Conservation (phyloP, 306 rosid genomes). For the Astragalus glycyphyllos region DNA sequence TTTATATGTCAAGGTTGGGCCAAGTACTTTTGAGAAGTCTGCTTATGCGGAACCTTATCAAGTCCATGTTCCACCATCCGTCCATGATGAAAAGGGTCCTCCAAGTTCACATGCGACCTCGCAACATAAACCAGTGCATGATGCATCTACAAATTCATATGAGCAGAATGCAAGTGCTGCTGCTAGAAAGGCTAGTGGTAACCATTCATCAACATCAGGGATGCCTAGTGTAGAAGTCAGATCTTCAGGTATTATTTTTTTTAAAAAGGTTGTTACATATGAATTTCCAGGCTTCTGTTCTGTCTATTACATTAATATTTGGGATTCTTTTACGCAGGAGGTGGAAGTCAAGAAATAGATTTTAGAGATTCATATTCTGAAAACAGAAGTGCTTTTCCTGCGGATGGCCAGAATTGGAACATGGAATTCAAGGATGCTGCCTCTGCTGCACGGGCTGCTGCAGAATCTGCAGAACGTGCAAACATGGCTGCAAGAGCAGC, state of each 20-base stretch:
- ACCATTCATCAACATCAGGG: conserved; percentile 46
- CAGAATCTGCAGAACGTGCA: conserved; percentile 95
- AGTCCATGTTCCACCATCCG: conserved; percentile 54
- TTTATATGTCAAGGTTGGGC: conserved; percentile 62
- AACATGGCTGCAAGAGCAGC: conserved; percentile 98
- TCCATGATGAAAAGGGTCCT: conserved; percentile 55
- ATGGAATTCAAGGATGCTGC: conserved; percentile 93
- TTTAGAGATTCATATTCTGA: conserved; percentile 54
- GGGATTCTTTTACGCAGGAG: conserved; percentile 50
- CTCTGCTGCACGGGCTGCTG: conserved; percentile 97
- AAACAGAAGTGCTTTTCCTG: conserved; percentile 50
- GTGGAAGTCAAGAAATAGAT: conserved; percentile 47
- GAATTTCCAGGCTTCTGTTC: conserved; percentile 20
- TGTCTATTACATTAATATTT: conserved; percentile 35
- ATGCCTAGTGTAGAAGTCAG: conserved; percentile 51
- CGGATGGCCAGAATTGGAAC: conserved; percentile 59
- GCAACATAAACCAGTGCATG: conserved; percentile 48
- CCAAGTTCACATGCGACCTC: conserved; percentile 52
- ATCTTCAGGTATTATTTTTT: conserved; percentile 62
- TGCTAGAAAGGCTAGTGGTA: conserved; percentile 42
- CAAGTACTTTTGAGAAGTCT: conserved; percentile 59
- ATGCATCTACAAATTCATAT: conserved; percentile 41
- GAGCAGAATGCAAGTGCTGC: conserved; percentile 50
- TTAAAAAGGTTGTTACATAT: conserved; percentile 1
- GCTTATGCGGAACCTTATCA: conserved; percentile 61